Evolutionary conservation across 2,329 filamentous ascomycete species (phyloP).

Genomic region (Nemania sp.): DNA sequence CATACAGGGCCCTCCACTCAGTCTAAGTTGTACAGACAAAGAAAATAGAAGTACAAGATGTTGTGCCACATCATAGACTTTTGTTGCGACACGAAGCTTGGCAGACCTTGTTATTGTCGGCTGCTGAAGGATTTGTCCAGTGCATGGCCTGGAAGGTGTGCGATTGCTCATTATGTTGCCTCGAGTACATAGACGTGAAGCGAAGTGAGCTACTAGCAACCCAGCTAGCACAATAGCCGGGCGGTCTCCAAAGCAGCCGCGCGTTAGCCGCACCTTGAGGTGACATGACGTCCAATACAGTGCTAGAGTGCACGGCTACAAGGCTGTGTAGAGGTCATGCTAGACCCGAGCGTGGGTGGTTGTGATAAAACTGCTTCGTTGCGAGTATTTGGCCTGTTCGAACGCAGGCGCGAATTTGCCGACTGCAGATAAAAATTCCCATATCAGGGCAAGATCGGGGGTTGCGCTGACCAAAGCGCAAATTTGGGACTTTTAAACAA

Average conservation of each 20-base stretch:
- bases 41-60: conserved; percentile 21
- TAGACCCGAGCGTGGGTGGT: too few relatives aligned
- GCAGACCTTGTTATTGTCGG: background rate
- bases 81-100: background rate
- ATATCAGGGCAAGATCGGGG: background rate
- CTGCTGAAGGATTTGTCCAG: background rate
- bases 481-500: conserved; percentile 17
- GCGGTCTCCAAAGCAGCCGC: too few relatives aligned
- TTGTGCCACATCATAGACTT: conserved; percentile 1
- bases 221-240: background rate
- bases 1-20: background rate
- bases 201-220: background rate
- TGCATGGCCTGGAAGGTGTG: background rate
- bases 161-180: background rate
- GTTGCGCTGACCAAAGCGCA: background rate
- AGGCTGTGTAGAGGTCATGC: too few relatives aligned
- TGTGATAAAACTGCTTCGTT: too few relatives aligned
- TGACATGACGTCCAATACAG: too few relatives aligned
- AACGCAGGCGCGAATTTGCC: background rate
- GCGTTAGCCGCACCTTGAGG: too few relatives aligned
- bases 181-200: background rate
- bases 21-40: conserved; percentile 22
- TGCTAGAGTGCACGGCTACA: too few relatives aligned
- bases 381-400: too few relatives aligned
- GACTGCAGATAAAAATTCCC: background rate